Conservation (phyloP, 2,329 filamentous ascomycete genomes). For the Aspergillus melleus region DNA sequence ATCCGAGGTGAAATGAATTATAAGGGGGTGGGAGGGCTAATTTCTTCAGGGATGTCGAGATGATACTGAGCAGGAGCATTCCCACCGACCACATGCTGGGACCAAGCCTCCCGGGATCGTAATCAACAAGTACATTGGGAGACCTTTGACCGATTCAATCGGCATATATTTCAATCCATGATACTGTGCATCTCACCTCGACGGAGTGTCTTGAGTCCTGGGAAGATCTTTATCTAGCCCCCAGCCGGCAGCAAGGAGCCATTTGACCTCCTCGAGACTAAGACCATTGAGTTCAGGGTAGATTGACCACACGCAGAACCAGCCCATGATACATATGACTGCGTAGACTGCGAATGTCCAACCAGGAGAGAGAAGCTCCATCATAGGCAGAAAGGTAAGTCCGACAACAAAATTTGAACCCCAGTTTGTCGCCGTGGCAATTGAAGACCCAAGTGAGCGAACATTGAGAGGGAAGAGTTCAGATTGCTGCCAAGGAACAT, state of each 20-base stretch:
- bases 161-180: background rate
- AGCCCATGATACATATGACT: slow-evolving; percentile 65
- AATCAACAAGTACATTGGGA: too few species aligned
- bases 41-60: background rate
- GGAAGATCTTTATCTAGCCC: slow-evolving; percentile 58
- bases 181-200: background rate
- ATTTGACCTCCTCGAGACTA: slow-evolving; percentile 76
- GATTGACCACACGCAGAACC: slow-evolving; percentile 67
- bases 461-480: slow-evolving; percentile 76
- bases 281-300: slow-evolving; percentile 87
- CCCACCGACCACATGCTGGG: too few species aligned
- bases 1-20: background rate
- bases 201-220: slow-evolving; percentile 6
- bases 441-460: slow-evolving; percentile 61
- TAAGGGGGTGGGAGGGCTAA: too few species aligned
- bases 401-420: slow-evolving; percentile 81
- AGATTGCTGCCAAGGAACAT: slow-evolving; percentile 94
- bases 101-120: too few species aligned
- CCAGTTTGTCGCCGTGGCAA: slow-evolving; percentile 80
- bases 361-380: slow-evolving; percentile 70
- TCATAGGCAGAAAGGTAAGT: slow-evolving; percentile 83
- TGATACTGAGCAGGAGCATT: background rate
- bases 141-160: background rate
- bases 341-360: slow-evolving; percentile 85
- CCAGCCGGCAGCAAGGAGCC: slow-evolving; percentile 70